Percentiles rank a stretch among this genome's conserved stretches.
Evolutionary conservation across 305 asterid species (phyloP).

Genomic region (Andrographis paniculata): DNA sequence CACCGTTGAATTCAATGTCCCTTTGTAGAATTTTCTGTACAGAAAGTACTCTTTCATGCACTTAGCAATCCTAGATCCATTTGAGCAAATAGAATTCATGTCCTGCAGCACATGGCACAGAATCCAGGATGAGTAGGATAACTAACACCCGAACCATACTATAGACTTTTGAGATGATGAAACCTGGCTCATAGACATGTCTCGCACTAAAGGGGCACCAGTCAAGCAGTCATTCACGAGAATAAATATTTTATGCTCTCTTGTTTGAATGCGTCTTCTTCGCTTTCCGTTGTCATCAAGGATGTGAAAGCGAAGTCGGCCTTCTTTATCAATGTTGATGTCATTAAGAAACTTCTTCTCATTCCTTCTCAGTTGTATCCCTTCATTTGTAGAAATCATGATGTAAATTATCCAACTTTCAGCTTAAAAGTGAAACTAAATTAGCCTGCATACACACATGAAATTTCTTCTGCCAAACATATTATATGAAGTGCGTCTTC

Average conservation of each 20-base stretch:
- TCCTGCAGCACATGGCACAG: conserved; percentile 43
- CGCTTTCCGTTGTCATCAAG: conserved; percentile 79
- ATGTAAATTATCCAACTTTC: conserved; percentile 17
- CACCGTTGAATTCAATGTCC: conserved; percentile 61
- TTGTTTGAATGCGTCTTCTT: conserved; percentile 85
- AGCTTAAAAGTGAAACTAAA: conserved; percentile 14
- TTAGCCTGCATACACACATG: conserved; percentile 43
- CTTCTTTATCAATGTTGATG: conserved; percentile 80
- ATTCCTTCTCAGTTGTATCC: conserved; percentile 96
- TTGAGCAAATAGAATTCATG: conserved; percentile 70
- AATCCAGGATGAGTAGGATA: background rate
- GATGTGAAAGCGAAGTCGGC: conserved; percentile 83
- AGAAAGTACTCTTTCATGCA: conserved; percentile 94
- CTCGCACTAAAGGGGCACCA: conserved; percentile 87
- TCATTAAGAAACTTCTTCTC: conserved; percentile 90
- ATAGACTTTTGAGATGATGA: conserved; percentile 15
- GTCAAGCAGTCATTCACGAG: conserved; percentile 93
- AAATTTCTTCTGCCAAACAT: conserved; percentile 82
- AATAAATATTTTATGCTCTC: conserved; percentile 94
- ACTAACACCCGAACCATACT: background rate
- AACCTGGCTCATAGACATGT: conserved; percentile 95
- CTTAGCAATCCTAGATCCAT: conserved; percentile 90
- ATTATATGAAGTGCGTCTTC: conserved; percentile 77
- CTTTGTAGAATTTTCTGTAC: conserved; percentile 72
- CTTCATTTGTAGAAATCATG: conserved; percentile 43